These are phyloP conservation scores for Salvia rosmarinus DNA, from an alignment of 257 asterid species.

Conservation along the genomic window DNA sequence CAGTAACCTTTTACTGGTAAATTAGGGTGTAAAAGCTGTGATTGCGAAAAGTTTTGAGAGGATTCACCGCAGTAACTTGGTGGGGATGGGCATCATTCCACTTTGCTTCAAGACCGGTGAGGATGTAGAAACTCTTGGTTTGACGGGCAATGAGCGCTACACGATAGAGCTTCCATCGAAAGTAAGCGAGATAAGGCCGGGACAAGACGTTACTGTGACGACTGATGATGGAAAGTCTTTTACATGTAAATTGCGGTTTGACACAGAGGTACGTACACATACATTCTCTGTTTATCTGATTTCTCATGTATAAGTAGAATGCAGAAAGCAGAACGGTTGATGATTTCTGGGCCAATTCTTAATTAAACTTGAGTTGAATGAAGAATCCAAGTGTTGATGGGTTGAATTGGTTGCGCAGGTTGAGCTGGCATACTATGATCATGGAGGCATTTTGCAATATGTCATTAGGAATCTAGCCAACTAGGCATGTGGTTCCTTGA, in stretches of 20 bases:
- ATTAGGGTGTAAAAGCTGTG: constrained; percentile 94
- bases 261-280: constrained; percentile 84
- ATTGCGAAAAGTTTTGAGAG: constrained; percentile 94
- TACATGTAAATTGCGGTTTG: constrained; percentile 72
- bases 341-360: too few relatives aligned
- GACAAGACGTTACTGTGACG: constrained; percentile 73
- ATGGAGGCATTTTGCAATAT: constrained; percentile 70
- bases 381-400: too few relatives aligned
- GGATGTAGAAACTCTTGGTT: constrained; percentile 77
- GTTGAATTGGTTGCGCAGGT: constrained; percentile 40
- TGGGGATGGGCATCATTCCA: constrained; percentile 93
- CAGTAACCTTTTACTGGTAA: too few relatives aligned
- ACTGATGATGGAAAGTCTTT: constrained; percentile 73
- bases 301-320: too few relatives aligned
- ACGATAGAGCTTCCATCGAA: constrained; percentile 76
- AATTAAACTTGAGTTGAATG: too few relatives aligned
- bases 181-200: constrained; percentile 66
- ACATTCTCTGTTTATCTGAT: too few relatives aligned
- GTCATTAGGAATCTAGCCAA: too few relatives aligned
- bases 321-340: too few relatives aligned
- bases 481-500: too few relatives aligned
- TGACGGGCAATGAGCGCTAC: constrained; percentile 85
- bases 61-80: constrained; percentile 93
- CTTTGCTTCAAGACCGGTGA: constrained; percentile 89
- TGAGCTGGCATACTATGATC: constrained; percentile 67